Evolutionary conservation across 495 filamentous ascomycete genomes (phyloP).

Genomic region (Rusavskia elegans): DNA sequence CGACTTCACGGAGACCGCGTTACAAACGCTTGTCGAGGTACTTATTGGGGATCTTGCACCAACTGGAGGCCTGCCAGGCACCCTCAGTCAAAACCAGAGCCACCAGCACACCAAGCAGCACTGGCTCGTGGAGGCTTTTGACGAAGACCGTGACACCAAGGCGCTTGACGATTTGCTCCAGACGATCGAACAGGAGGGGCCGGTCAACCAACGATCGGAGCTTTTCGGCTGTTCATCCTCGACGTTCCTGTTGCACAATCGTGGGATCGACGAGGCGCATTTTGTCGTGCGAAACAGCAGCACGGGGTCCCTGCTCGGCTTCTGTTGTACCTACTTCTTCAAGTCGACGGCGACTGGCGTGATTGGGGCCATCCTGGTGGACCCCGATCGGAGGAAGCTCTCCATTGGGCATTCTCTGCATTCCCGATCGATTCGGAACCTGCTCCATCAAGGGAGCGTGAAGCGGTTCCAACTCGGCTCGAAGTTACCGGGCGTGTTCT

Average conservation of each 20-base stretch:
- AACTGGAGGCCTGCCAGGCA: constrained; percentile 60
- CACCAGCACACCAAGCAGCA: constrained; percentile 61
- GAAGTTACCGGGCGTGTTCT: constrained; percentile 60
- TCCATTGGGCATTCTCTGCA: constrained; percentile 78
- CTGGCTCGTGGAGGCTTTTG: constrained; percentile 79
- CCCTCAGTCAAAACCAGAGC: constrained; percentile 62
- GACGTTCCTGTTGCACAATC: constrained; percentile 54
- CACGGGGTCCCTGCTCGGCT: constrained; percentile 74
- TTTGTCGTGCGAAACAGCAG: constrained; percentile 86
- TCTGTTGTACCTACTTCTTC: constrained; percentile 74
- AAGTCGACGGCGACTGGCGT: constrained; percentile 51
- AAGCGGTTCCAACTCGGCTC: constrained; percentile 67
- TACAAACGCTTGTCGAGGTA: constrained; percentile 65
- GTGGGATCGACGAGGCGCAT: constrained; percentile 58
- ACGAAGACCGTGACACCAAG: constrained; percentile 54
- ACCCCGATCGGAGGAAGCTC: constrained; percentile 64
- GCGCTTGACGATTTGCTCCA: constrained; percentile 55
- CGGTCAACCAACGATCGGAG: constrained; percentile 38
- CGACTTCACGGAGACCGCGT: constrained; percentile 81
- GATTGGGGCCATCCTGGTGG: constrained; percentile 72
- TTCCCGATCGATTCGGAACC: constrained; percentile 56
- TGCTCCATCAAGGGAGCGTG: constrained; percentile 51
- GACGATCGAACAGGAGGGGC: constrained; percentile 40
- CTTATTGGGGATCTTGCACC: constrained; percentile 64
- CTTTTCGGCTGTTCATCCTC: constrained; percentile 53